Percentiles rank a stretch among this genome's conserved stretches.
Evolutionary conservation across 306 rosid species (phyloP).

Genomic region (Inga laurina): DNA sequence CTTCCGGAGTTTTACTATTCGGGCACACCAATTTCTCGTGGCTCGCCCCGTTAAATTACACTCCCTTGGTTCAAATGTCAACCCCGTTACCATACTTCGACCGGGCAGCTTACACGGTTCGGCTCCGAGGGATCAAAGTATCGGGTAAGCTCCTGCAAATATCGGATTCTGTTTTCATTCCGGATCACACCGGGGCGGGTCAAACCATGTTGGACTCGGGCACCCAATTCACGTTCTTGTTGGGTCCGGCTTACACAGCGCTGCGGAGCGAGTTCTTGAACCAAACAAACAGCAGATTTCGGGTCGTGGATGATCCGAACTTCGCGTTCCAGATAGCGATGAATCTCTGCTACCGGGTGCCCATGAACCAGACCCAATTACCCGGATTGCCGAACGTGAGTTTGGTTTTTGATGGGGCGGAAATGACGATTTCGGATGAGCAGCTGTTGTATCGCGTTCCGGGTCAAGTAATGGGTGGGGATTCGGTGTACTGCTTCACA

Average conservation of each 20-base stretch:
- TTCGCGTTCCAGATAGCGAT: slow-evolving; percentile 71
- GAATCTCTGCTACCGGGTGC: slow-evolving; percentile 74
- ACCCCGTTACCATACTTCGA: slow-evolving; percentile 77
- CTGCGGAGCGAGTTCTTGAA: slow-evolving; percentile 58
- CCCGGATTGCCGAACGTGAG: slow-evolving; percentile 62
- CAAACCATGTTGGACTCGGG: slow-evolving; percentile 93
- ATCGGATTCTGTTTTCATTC: slow-evolving; percentile 41
- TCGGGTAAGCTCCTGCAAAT: slow-evolving; percentile 47
- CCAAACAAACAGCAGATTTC: slow-evolving; percentile 40
- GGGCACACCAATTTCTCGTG: slow-evolving; percentile 67
- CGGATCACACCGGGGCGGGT: slow-evolving; percentile 90
- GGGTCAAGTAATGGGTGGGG: slow-evolving; percentile 44
- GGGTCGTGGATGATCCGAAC: slow-evolving; percentile 57
- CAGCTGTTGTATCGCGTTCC: slow-evolving; percentile 61
- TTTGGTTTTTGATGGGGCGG: slow-evolving; percentile 65
- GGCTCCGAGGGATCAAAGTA: slow-evolving; percentile 58
- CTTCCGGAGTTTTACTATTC: slow-evolving; percentile 66
- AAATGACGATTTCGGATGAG: slow-evolving; percentile 57
- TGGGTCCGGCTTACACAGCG: slow-evolving; percentile 62
- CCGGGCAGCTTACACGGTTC: slow-evolving; percentile 74
- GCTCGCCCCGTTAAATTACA: slow-evolving; percentile 62
- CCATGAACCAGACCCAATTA: slow-evolving; percentile 33
- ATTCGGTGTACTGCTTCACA: slow-evolving; percentile 71
- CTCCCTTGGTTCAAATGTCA: slow-evolving; percentile 61
- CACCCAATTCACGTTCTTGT: slow-evolving; percentile 82